A percentile compares a stretch with the other conserved stretches of the same genome.
phyloP scores from a whole-genome alignment of 1,284 basidiomycete genomes.

The Sphagnurus paluster region DNA sequence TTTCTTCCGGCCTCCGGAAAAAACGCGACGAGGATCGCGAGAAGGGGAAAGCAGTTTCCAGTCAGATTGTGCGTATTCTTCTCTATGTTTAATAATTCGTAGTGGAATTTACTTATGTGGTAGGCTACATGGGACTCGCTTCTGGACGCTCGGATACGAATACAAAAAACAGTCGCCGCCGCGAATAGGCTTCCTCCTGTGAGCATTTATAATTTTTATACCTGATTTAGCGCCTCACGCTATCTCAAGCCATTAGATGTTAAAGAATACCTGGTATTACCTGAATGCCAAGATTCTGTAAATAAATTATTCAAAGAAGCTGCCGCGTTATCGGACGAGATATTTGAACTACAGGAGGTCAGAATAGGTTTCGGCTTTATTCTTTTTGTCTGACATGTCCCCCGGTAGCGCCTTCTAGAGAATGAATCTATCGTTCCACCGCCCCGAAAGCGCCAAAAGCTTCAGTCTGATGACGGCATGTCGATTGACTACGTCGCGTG shows the following conservation, averaged over 20 bases:
- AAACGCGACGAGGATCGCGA: conserved; percentile 52
- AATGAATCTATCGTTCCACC: conserved; percentile 52
- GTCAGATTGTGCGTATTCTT: conserved; percentile 69
- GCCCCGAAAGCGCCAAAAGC: conserved; percentile 59
- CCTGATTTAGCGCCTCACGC: conserved; percentile 13
- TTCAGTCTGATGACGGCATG: conserved; percentile 33
- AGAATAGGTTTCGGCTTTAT: not conserved
- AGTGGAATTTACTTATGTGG: not conserved
- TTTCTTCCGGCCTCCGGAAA: conserved; percentile 12
- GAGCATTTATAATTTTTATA: conserved; percentile 23
- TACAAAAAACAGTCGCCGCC: conserved; percentile 77
- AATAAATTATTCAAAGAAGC: conserved; percentile 60
- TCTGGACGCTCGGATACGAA: conserved; percentile 83
- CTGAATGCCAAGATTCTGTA: conserved; percentile 39
- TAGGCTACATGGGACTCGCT: conserved; percentile 84
- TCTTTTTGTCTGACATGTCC: conserved; percentile 9
- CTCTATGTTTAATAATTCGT: conserved; percentile 8
- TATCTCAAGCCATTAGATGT: conserved; percentile 34
- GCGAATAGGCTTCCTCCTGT: conserved; percentile 64
- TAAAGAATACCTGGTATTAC: conserved; percentile 25
- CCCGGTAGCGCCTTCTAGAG: conserved; percentile 43
- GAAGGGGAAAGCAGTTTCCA: conserved; percentile 81
- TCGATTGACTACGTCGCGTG: conserved; percentile 37
- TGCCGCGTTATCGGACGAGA: conserved; percentile 57
- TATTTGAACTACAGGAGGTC: conserved; percentile 71